Percentiles rank a stretch among this genome's conserved stretches.
These are phyloP conservation scores for Penicillium corylophilum DNA, from an alignment of 2,329 filamentous ascomycete genomes.

Conservation along the genomic window DNA sequence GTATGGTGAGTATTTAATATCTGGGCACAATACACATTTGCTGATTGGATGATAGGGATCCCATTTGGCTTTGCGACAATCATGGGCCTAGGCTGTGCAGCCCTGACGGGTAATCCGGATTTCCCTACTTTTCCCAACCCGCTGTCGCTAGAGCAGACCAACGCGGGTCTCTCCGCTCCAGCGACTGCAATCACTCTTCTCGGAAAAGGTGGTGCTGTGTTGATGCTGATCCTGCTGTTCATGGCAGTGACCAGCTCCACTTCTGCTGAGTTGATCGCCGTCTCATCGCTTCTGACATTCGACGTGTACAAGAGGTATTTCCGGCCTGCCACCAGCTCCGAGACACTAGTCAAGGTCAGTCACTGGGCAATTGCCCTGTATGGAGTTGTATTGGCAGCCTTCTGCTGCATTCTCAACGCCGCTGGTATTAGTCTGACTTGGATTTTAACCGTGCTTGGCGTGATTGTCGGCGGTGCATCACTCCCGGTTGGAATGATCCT, in stretches of 20 bases:
- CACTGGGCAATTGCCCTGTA: constrained; percentile 53
- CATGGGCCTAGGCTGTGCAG: constrained; percentile 48
- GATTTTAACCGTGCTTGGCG: constrained; percentile 42
- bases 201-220: constrained; percentile 36
- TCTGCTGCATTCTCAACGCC: constrained; percentile 36
- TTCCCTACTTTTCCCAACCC: constrained; percentile 54
- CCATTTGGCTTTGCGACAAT: constrained; percentile 53
- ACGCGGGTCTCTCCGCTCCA: constrained; percentile 37
- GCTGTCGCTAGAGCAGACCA: constrained; percentile 27
- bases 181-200: constrained; percentile 37
- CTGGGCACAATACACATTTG: neutral
- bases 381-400: constrained; percentile 46
- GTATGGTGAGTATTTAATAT: constrained; percentile 17
- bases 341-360: constrained; percentile 50
- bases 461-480: constrained; percentile 42
- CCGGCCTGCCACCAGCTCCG: constrained; percentile 45
- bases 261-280: constrained; percentile 53
- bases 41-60: constrained; percentile 28
- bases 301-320: constrained; percentile 54
- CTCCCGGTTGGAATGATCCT: constrained; percentile 40
- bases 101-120: constrained; percentile 44
- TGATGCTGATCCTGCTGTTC: constrained; percentile 37
- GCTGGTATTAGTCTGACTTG: constrained; percentile 41
- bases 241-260: constrained; percentile 48
- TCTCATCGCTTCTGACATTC: constrained; percentile 53